Conservation (phyloP, 306 rosid species). For the Biancaea sappan region DNA sequence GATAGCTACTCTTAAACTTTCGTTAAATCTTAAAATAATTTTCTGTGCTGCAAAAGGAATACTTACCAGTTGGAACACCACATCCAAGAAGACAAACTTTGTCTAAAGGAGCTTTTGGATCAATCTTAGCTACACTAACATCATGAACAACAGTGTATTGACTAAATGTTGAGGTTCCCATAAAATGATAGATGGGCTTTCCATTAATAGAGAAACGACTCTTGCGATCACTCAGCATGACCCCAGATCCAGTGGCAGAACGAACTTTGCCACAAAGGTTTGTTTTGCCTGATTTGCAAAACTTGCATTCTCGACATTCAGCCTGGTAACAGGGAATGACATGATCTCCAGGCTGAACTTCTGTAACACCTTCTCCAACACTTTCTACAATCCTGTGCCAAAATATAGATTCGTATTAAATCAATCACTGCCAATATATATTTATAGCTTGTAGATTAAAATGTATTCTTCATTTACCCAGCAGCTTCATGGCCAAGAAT, state of each 20-base stretch:
- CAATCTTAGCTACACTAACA: constrained; percentile 94
- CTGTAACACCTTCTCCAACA: constrained; percentile 91
- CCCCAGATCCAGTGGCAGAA: constrained; percentile 86
- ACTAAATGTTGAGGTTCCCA: constrained; percentile 97
- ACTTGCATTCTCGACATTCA: constrained; percentile 93
- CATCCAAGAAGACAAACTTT: constrained; percentile 98
- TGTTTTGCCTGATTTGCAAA: constrained; percentile 96
- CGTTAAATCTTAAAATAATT: background rate
- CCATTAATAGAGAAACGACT: constrained; percentile 90
- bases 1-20: background rate
- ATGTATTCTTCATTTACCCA: constrained; percentile 46
- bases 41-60: background rate
- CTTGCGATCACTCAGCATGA: constrained; percentile 83
- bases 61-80: constrained; percentile 73
- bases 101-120: constrained; percentile 81
- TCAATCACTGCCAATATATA: constrained; percentile 7
- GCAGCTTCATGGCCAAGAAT: constrained; percentile 95
- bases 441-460: background rate
- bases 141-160: constrained; percentile 97
- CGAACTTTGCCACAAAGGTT: constrained; percentile 96
- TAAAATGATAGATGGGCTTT: constrained; percentile 83
- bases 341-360: constrained; percentile 87
- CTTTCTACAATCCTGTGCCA: constrained; percentile 81
- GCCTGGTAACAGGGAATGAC: constrained; percentile 97
- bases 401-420: background rate